These are phyloP conservation scores for Populus trichocarpa DNA, from an alignment of 441 rosid genomes.

Conservation along the genomic window DNA sequence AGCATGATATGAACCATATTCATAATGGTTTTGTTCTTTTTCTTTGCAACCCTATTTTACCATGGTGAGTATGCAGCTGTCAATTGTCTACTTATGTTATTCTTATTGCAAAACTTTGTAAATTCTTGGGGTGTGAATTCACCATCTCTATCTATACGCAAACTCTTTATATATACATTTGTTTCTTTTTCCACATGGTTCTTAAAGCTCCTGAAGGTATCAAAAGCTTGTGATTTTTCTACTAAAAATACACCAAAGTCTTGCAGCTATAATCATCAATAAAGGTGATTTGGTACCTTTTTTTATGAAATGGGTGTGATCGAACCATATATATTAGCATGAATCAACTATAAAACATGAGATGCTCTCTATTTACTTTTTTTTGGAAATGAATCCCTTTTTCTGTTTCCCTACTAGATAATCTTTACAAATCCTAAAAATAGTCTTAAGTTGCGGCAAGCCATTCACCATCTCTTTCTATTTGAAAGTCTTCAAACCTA, in stretches of 20 bases:
- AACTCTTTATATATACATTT: too few species aligned
- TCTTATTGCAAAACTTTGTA: background rate
- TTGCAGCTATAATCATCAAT: too few species aligned
- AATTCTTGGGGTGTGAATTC: background rate
- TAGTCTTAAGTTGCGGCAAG: too few species aligned
- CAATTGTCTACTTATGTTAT: background rate
- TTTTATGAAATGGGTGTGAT: background rate
- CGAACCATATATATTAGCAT: accelerated
- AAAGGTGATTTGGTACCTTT: background rate
- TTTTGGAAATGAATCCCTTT: too few species aligned
- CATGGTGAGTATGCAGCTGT: accelerated
- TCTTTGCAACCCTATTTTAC: too few species aligned
- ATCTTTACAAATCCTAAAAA: too few species aligned
- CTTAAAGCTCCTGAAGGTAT: background rate
- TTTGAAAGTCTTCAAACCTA: too few species aligned
- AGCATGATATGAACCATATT: background rate
- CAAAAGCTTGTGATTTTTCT: background rate
- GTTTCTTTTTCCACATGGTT: background rate
- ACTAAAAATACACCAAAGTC: background rate
- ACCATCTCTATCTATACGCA: background rate
- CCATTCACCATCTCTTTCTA: too few species aligned
- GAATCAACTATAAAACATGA: background rate
- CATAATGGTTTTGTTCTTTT: background rate
- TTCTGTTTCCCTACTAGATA: too few species aligned
- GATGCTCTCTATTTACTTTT: background rate